A percentile compares a stretch with the other conserved stretches of the same genome.
Evolutionary conservation across 2,329 filamentous ascomycete species (phyloP).

Genomic region (Monosporascus sp.): DNA sequence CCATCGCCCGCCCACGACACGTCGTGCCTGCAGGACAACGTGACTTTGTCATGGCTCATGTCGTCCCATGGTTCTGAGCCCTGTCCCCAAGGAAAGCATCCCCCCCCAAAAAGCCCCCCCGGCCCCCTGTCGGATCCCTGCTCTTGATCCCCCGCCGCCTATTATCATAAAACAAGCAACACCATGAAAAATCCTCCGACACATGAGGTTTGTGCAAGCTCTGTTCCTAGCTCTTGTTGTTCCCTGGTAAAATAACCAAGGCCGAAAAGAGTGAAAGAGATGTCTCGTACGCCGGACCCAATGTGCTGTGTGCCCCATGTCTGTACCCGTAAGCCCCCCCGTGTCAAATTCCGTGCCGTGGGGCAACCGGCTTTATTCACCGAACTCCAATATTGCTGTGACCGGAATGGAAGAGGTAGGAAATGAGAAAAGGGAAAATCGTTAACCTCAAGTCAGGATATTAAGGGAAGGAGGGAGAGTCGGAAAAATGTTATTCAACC

Average conservation of each 20-base stretch:
- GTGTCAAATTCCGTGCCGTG: conserved; percentile 17
- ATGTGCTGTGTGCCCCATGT: conserved; percentile 9
- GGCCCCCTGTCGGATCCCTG: not conserved
- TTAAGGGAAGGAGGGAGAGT: conserved; percentile 9
- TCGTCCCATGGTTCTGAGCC: too few relatives aligned
- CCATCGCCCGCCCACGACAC: too few relatives aligned
- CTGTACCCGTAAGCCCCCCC: conserved; percentile 4
- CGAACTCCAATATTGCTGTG: conserved; percentile 23
- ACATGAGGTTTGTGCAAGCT: not conserved
- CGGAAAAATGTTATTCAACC: not conserved
- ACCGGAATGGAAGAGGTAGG: conserved; percentile 19
- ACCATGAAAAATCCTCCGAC: not conserved
- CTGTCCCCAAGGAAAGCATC: not conserved
- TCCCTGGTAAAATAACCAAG: not conserved
- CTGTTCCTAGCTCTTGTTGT: not conserved
- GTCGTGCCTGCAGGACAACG: too few relatives aligned
- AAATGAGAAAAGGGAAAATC: conserved; percentile 10
- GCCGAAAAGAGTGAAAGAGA: conserved; percentile 1
- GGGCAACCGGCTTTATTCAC: conserved; percentile 20
- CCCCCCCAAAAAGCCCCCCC: too few relatives aligned
- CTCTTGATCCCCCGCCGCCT: not conserved
- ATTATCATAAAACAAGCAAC: not conserved
- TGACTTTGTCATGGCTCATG: too few relatives aligned
- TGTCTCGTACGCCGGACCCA: conserved; percentile 14
- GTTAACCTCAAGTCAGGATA: conserved; percentile 10